Evolutionary conservation across 2,329 filamentous ascomycete genomes (phyloP).

Genomic region (Arachnomyces sp.): DNA sequence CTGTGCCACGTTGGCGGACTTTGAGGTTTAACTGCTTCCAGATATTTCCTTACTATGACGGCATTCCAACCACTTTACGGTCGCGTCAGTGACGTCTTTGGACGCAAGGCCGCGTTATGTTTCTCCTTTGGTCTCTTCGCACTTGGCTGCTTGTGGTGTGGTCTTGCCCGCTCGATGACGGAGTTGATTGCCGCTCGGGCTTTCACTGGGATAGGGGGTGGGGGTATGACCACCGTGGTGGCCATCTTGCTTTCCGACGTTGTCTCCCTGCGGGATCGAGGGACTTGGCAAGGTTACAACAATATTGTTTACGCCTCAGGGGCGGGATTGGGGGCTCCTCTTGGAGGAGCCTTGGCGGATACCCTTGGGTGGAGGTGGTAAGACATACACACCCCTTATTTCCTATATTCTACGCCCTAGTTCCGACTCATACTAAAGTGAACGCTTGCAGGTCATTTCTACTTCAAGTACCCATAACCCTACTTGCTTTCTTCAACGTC

Average conservation of each 20-base stretch:
- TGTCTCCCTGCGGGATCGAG: constrained; percentile 37
- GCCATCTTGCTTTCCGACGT: constrained; percentile 45
- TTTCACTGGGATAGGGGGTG: constrained; percentile 43
- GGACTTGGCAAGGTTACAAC: constrained; percentile 6
- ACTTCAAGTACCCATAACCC: no score
- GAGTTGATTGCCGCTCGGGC: constrained; percentile 21
- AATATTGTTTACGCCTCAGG: no score
- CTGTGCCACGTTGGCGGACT: background rate
- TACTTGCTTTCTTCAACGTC: no score
- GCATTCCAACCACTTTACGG: constrained; percentile 5
- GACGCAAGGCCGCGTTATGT: background rate
- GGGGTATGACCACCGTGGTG: constrained; percentile 41
- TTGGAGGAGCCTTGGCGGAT: no score
- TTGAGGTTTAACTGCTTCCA: background rate
- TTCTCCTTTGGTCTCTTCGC: constrained; percentile 1
- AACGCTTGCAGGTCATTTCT: no score
- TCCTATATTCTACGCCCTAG: no score
- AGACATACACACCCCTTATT: no score
- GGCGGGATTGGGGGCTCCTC: no score
- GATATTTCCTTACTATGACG: constrained; percentile 2
- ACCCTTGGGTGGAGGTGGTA: no score
- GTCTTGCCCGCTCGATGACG: background rate
- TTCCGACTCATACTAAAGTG: no score
- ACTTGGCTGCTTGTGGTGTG: constrained; percentile 3
- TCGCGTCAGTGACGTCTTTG: constrained; percentile 2